A percentile compares a stretch with the other conserved stretches of the same genome.
These are phyloP conservation scores for Trypanosoma rangeli DNA, from an alignment of 208 protist genomes.

Conservation along the genomic window DNA sequence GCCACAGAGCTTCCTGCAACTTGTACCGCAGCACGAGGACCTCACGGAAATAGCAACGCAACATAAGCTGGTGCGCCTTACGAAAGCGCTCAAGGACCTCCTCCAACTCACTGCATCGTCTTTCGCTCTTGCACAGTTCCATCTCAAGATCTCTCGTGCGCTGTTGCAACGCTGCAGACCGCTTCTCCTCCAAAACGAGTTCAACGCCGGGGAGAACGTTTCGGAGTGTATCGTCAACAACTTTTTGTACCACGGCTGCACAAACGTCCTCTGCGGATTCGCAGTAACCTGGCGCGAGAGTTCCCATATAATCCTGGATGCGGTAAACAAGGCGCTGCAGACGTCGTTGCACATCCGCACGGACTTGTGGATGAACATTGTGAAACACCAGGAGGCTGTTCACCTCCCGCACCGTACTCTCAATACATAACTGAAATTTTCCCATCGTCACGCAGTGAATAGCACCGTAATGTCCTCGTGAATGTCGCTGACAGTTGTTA, in stretches of 20 bases:
- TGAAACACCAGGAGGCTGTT: constrained; percentile 71
- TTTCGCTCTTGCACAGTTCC: constrained; percentile 22
- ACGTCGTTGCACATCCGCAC: constrained; percentile 56
- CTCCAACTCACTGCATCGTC: constrained; percentile 28
- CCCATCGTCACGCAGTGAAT: constrained; percentile 36
- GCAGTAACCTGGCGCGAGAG: constrained; percentile 32
- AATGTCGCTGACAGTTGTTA: background rate
- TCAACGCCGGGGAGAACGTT: constrained; percentile 53
- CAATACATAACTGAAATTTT: constrained; percentile 53
- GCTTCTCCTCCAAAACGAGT: constrained; percentile 33
- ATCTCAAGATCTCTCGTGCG: constrained; percentile 34
- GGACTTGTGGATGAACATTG: constrained; percentile 85
- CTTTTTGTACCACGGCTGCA: constrained; percentile 37
- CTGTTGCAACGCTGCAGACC: constrained; percentile 36
- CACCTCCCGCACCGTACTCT: constrained; percentile 72
- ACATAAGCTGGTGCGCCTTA: constrained; percentile 77
- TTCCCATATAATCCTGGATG: constrained; percentile 46
- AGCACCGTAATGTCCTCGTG: background rate
- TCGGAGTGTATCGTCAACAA: constrained; percentile 48
- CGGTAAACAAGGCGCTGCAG: constrained; percentile 52
- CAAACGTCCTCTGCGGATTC: constrained; percentile 64
- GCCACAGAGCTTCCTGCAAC: constrained; percentile 16
- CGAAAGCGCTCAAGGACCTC: constrained; percentile 35
- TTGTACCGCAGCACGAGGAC: constrained; percentile 69
- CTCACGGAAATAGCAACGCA: constrained; percentile 83